Evolutionary conservation across 495 filamentous ascomycete genomes (phyloP).

Genomic region (Copromyces sp.): DNA sequence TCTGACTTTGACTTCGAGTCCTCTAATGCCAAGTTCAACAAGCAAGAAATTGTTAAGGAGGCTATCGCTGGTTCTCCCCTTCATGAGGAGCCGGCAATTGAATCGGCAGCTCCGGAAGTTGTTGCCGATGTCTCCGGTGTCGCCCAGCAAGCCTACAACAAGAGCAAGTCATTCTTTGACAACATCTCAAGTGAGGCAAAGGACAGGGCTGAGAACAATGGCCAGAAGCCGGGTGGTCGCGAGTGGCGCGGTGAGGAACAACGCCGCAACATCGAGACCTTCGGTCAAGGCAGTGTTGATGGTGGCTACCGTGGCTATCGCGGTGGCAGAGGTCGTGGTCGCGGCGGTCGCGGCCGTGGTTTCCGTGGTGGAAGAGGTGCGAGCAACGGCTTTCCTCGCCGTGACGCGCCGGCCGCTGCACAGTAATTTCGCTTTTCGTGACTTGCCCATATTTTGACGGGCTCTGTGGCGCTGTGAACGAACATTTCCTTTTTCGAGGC

Average conservation of each 20-base stretch:
- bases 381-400: constrained; percentile 22
- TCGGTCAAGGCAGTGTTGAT: constrained; percentile 96
- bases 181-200: constrained; percentile 91
- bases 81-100: constrained; percentile 39
- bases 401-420: constrained; percentile 12
- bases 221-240: constrained; percentile 61
- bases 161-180: constrained; percentile 82
- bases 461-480: constrained; percentile 5
- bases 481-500: constrained; percentile 6
- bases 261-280: constrained; percentile 94
- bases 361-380: constrained; percentile 36
- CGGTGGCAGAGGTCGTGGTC: constrained; percentile 58
- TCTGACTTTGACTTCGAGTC: constrained; percentile 89
- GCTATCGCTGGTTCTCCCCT: constrained; percentile 71
- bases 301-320: constrained; percentile 66
- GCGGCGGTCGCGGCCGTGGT: constrained; percentile 48
- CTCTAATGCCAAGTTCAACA: constrained; percentile 96
- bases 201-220: constrained; percentile 68
- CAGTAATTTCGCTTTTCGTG: constrained; percentile 15
- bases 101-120: constrained; percentile 19
- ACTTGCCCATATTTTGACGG: background rate
- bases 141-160: constrained; percentile 60
- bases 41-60: constrained; percentile 88
- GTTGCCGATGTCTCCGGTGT: constrained; percentile 27
- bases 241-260: constrained; percentile 90